A percentile compares a stretch with the other conserved stretches of the same genome.
phyloP scores from a whole-genome alignment of 2,329 filamentous ascomycete species.

The Didymella arachidicola region DNA sequence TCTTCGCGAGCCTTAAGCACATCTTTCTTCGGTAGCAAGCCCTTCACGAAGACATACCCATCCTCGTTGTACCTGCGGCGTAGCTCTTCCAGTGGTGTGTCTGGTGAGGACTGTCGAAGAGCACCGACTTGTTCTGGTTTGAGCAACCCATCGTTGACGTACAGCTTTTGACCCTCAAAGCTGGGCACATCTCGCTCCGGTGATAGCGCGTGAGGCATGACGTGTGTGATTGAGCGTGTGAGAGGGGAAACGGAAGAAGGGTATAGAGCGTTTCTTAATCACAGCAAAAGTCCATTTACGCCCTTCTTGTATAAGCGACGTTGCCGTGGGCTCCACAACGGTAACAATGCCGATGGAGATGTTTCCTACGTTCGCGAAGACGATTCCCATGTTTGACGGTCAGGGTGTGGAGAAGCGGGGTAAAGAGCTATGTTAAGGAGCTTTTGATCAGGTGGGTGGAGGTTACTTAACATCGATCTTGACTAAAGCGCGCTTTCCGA shows the following conservation, averaged over 20 bases:
- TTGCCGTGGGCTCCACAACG: background rate
- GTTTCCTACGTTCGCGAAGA: conserved; percentile 12
- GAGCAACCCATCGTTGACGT: conserved; percentile 58
- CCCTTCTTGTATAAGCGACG: background rate
- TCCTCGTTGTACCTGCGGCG: conserved; percentile 57
- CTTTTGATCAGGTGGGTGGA: conserved; percentile 9
- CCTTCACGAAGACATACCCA: conserved; percentile 65
- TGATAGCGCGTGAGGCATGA: conserved; percentile 47
- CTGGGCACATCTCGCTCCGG: conserved; percentile 33
- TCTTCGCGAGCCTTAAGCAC: conserved; percentile 60
- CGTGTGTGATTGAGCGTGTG: background rate
- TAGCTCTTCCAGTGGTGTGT: conserved; percentile 58
- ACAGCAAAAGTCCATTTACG: background rate
- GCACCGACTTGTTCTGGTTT: conserved; percentile 54
- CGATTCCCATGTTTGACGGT: conserved; percentile 23
- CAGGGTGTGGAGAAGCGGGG: conserved; percentile 32
- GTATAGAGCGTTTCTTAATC: background rate
- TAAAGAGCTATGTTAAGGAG: conserved; percentile 16
- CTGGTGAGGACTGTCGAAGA: conserved; percentile 55
- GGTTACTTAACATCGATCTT: conserved; percentile 11
- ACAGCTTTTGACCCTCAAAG: conserved; percentile 45
- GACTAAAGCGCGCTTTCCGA: conserved; percentile 27
- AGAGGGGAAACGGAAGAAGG: background rate
- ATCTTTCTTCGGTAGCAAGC: conserved; percentile 61
- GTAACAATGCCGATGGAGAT: conserved; percentile 1